Conservation (phyloP, 495 filamentous ascomycete species). For the Aspergillus carlsbadensis region DNA sequence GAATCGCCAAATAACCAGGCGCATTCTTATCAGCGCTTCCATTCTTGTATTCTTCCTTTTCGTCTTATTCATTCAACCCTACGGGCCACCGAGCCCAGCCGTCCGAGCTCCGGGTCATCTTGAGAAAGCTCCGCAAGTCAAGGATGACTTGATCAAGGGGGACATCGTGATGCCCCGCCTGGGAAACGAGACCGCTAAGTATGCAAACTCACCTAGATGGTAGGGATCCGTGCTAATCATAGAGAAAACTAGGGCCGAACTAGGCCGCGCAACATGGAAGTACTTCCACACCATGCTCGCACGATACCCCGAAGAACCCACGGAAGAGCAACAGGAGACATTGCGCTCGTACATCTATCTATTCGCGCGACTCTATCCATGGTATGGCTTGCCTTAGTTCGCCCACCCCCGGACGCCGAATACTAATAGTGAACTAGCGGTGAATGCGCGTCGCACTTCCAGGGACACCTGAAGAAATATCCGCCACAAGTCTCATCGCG, state of each 20-base stretch:
- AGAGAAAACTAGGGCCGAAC: slow-evolving; percentile 62
- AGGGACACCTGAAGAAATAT: slow-evolving; percentile 72
- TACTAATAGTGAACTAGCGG: slow-evolving; percentile 53
- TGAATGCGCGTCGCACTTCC: slow-evolving; percentile 92
- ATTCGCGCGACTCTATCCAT: slow-evolving; percentile 90
- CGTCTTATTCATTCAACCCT: slow-evolving; percentile 40
- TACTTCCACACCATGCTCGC: slow-evolving; percentile 95
- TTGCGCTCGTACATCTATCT: slow-evolving; percentile 83
- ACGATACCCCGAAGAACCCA: slow-evolving; percentile 84
- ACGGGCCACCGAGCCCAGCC: slow-evolving; percentile 42
- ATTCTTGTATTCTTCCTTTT: slow-evolving; percentile 38
- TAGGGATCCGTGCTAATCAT: neutral
- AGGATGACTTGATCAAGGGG: slow-evolving; percentile 61
- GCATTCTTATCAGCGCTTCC: slow-evolving; percentile 37
- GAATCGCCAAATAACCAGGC: slow-evolving; percentile 42
- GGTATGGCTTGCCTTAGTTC: slow-evolving; percentile 39
- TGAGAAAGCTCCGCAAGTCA: slow-evolving; percentile 26
- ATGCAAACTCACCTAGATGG: slow-evolving; percentile 6
- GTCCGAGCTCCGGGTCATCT: slow-evolving; percentile 45
- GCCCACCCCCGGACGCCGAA: neutral
- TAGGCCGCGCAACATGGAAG: slow-evolving; percentile 87
- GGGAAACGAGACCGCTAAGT: slow-evolving; percentile 83
- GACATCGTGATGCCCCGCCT: slow-evolving; percentile 84
- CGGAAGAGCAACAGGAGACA: slow-evolving; percentile 77
- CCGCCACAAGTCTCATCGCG: slow-evolving; percentile 90